phyloP scores from a whole-genome alignment of 768 basidiomycete genomes.

The Hericium erinaceus region DNA sequence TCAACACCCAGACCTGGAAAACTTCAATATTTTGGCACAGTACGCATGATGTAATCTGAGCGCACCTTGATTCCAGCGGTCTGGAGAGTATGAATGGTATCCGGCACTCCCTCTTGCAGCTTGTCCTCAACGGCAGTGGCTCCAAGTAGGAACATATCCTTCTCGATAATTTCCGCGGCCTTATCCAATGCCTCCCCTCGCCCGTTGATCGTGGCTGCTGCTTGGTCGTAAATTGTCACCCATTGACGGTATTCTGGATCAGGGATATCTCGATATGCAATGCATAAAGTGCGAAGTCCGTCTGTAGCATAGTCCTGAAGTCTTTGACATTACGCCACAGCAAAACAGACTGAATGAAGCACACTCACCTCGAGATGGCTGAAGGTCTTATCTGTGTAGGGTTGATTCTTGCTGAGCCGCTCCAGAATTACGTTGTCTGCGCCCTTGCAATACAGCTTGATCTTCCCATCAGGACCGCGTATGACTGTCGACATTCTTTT shows the following conservation, averaged over 20 bases:
- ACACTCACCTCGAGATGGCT: constrained; percentile 76
- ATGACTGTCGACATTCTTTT: constrained; percentile 98
- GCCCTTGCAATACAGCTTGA: constrained; percentile 94
- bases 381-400: constrained; percentile 78
- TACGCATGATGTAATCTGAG: neutral
- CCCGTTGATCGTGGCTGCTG: constrained; percentile 91
- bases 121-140: constrained; percentile 99
- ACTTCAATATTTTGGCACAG: neutral
- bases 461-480: constrained; percentile 76
- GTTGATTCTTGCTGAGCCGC: constrained; percentile 77
- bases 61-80: constrained; percentile 93
- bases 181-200: constrained; percentile 91
- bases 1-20: constrained; percentile 86
- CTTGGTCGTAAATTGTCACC: constrained; percentile 81
- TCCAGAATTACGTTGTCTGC: constrained; percentile 98
- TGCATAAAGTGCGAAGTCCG: constrained; percentile 91
- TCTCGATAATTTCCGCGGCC: constrained; percentile 93
- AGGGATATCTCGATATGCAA: constrained; percentile 88
- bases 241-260: constrained; percentile 88
- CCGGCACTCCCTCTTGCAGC: constrained; percentile 96
- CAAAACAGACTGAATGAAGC: neutral
- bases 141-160: constrained; percentile 85
- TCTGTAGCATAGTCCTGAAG: constrained; percentile 90
- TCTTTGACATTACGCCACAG: constrained; percentile 2
- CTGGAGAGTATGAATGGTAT: constrained; percentile 94